A percentile compares a stretch with the other conserved stretches of the same genome.
Conservation (phyloP, 2,329 filamentous ascomycete species). For the Cercospora sp. region DNA sequence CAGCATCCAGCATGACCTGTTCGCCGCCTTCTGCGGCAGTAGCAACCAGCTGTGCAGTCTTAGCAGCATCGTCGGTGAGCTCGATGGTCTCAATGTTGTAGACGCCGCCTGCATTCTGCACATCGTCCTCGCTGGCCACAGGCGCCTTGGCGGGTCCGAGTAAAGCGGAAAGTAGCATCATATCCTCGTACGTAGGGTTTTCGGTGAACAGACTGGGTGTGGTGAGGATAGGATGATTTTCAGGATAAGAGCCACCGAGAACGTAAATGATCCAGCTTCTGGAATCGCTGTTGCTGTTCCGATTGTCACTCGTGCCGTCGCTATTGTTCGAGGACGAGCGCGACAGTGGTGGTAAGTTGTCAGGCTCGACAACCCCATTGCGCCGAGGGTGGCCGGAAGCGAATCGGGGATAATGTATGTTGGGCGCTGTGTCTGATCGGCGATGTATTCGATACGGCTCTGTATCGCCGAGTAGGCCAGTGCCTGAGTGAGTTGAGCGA, state of each 20-base stretch:
- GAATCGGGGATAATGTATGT: constrained; percentile 52
- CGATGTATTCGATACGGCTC: constrained; percentile 34
- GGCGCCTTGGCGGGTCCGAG: constrained; percentile 68
- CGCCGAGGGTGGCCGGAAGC: constrained; percentile 62
- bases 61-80: constrained; percentile 25
- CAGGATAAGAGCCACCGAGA: constrained; percentile 67
- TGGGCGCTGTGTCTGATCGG: constrained; percentile 40
- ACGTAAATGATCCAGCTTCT: constrained; percentile 73
- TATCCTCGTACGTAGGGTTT: constrained; percentile 70
- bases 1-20: constrained; percentile 36
- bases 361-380: constrained; percentile 62
- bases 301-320: constrained; percentile 34
- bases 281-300: constrained; percentile 46
- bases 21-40: constrained; percentile 36
- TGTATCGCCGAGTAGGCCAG: constrained; percentile 34
- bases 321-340: constrained; percentile 34
- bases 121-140: constrained; percentile 64
- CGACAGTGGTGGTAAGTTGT: constrained; percentile 54
- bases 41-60: constrained; percentile 37
- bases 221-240: constrained; percentile 68
- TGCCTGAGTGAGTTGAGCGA: constrained; percentile 36
- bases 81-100: constrained; percentile 51
- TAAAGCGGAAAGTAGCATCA: constrained; percentile 67
- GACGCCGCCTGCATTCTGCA: constrained; percentile 62
- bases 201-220: constrained; percentile 70